Evolutionary conservation across 1,284 basidiomycete genomes (phyloP).

Genomic region (Filobasidium uniguttulatum): DNA sequence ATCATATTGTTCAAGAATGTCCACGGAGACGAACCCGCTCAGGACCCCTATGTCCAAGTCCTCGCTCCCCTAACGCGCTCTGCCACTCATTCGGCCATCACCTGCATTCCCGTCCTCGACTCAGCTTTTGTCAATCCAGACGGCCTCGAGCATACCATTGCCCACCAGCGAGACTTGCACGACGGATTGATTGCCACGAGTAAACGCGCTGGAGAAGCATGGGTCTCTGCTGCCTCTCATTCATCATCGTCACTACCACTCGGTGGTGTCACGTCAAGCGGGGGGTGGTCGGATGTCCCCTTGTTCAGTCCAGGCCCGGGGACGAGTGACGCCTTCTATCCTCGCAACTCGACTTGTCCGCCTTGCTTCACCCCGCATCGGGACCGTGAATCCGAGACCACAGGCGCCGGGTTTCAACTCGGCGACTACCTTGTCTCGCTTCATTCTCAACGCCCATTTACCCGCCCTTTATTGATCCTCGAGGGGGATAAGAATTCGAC

Average conservation of each 20-base stretch:
- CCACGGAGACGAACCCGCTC: neutral
- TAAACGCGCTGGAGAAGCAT: constrained; percentile 24
- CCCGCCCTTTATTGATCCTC: constrained; percentile 4
- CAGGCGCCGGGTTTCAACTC: constrained; percentile 6
- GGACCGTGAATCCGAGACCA: constrained; percentile 4
- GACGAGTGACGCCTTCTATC: constrained; percentile 6
- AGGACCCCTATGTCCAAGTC: constrained; percentile 18
- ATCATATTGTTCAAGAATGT: constrained; percentile 25
- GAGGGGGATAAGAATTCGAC: constrained; percentile 13
- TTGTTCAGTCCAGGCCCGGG: constrained; percentile 12
- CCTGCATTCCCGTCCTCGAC: constrained; percentile 18
- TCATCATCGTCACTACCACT: neutral
- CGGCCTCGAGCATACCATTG: constrained; percentile 15
- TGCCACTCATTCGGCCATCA: constrained; percentile 6
- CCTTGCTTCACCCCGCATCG: constrained; percentile 2
- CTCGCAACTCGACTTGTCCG: neutral
- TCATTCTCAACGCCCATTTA: neutral
- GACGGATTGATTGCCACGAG: constrained; percentile 23
- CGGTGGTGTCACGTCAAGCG: neutral
- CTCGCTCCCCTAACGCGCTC: constrained; percentile 6
- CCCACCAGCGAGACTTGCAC: constrained; percentile 15
- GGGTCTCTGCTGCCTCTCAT: constrained; percentile 17
- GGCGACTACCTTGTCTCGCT: constrained; percentile 8
- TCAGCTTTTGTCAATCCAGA: constrained; percentile 14
- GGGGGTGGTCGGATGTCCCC: constrained; percentile 7